Evolutionary conservation across 2,329 filamentous ascomycete species (phyloP), one percentile per base, ranked within the genome.

Genomic region (Escovopsis weberi): DNA sequence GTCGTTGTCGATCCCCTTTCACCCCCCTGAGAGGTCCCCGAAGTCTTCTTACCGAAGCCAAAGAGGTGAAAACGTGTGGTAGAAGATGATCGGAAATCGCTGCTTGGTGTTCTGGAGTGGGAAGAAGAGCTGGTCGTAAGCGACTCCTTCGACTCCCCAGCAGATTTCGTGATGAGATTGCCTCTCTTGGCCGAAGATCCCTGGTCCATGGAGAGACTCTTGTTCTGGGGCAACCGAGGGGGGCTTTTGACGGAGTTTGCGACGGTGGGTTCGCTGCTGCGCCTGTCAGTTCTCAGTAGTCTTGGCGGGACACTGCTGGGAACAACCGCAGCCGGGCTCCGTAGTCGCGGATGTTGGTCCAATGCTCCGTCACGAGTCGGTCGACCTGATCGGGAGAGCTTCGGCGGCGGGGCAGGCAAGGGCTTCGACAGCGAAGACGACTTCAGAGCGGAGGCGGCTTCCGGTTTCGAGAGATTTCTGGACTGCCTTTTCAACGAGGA

Each of bases 31-130:
- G 61, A 46, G n/a, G 60, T 56, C 36, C 76, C 69, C 4, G 72
- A 57, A 1, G 74, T 68, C 1, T 74, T 69, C 59, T 85, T 93
- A 12, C 78, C 78, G 49, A 82, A 75, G 8, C 80, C 69, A 53
- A 94, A 94, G 42, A 94, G 70, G 1, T 82, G 81, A 57, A 94
- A 91, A 2, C 82, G 75, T 7, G 74, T 70, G 51, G 65, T 69
- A 33, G 77, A 75, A 11, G 73, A 71, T 9, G 68, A 70, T 4
- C 75, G 64, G 42, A 53, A 48, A 33, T 69, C 74, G 2, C 78
- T 74, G 47, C 69, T 78, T 44, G 66, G 75, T 35, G 64, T 64
- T 52, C 72, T 63, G 49, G 62, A 47, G 12, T 45, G 42, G 18
- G 43, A 47, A 45, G 49, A 23, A 8, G 47, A 41, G 32, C 57